phyloP scores from a whole-genome alignment of 441 rosid genomes.

The Corymbia calophylla region DNA sequence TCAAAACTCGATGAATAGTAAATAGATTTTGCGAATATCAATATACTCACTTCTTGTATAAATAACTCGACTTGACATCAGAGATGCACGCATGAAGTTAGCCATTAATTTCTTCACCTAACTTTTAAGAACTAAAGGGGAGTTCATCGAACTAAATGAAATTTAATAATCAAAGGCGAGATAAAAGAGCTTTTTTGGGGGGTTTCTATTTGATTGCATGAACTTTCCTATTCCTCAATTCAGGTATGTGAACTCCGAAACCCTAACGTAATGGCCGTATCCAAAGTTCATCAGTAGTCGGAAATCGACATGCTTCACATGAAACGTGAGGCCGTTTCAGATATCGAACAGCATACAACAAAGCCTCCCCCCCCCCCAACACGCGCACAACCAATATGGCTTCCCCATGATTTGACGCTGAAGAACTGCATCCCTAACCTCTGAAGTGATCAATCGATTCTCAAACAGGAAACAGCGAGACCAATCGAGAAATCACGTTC shows the following conservation, averaged over 20 bases:
- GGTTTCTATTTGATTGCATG: neutral
- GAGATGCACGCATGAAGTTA: neutral
- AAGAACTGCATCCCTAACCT: neutral
- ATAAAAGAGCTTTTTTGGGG: neutral
- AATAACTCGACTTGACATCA: neutral
- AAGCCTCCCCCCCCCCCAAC: neutral
- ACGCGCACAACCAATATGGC: neutral
- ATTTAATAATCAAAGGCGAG: neutral
- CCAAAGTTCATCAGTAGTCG: neutral
- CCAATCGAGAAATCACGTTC: neutral
- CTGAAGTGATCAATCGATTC: neutral
- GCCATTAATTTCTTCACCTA: neutral
- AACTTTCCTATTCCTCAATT: neutral
- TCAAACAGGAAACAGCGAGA: neutral
- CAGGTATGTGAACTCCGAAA: neutral
- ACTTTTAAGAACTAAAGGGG: neutral
- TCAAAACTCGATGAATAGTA: neutral
- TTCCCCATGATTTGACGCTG: neutral
- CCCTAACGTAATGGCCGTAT: neutral
- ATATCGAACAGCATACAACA: neutral
- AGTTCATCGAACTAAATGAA: neutral
- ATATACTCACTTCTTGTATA: neutral
- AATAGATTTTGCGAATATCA: neutral
- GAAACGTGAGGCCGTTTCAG: neutral
- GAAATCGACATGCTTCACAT: neutral